phyloP scores from a whole-genome alignment of 1,139 yeast species.

The Pneumocystis murina region DNA sequence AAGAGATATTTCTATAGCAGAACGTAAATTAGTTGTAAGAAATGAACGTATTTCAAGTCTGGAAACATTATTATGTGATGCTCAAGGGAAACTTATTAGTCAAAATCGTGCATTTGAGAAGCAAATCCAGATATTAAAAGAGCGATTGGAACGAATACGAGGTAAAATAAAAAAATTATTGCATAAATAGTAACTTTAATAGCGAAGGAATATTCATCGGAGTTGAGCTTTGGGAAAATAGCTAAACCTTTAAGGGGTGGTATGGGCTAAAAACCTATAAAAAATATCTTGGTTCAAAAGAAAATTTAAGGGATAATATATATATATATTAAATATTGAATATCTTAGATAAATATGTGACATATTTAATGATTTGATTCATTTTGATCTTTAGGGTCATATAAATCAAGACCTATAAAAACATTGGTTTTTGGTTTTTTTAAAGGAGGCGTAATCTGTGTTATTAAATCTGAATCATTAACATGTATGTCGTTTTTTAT shows the following conservation, averaged over 20 bases:
- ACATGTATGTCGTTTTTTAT: not conserved
- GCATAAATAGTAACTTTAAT: not conserved
- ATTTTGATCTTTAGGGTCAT: not conserved
- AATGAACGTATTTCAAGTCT: slow-evolving; percentile 44
- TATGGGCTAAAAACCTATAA: slow-evolving; percentile 10
- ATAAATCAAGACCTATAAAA: not conserved
- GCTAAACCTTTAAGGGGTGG: slow-evolving; percentile 59
- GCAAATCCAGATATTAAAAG: slow-evolving; percentile 33
- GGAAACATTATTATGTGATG: slow-evolving; percentile 37
- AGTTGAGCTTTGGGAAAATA: slow-evolving; percentile 26
- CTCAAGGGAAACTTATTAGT: slow-evolving; percentile 34
- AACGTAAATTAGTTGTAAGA: slow-evolving; percentile 45
- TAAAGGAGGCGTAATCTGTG: not conserved
- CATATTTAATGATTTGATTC: not conserved
- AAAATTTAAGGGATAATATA: no score
- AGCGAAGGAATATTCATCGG: not conserved
- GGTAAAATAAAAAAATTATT: slow-evolving; percentile 3
- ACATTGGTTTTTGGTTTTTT: not conserved
- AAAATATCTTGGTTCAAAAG: no score
- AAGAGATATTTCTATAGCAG: slow-evolving; percentile 38
- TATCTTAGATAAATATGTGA: not conserved
- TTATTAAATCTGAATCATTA: not conserved
- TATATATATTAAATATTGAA: not conserved
- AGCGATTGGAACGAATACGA: slow-evolving; percentile 24
- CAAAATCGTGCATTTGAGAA: slow-evolving; percentile 43